A percentile compares a stretch with the other conserved stretches of the same genome.
phyloP scores from a whole-genome alignment of 1,284 basidiomycete species.

The Ganoderma lucidum region DNA sequence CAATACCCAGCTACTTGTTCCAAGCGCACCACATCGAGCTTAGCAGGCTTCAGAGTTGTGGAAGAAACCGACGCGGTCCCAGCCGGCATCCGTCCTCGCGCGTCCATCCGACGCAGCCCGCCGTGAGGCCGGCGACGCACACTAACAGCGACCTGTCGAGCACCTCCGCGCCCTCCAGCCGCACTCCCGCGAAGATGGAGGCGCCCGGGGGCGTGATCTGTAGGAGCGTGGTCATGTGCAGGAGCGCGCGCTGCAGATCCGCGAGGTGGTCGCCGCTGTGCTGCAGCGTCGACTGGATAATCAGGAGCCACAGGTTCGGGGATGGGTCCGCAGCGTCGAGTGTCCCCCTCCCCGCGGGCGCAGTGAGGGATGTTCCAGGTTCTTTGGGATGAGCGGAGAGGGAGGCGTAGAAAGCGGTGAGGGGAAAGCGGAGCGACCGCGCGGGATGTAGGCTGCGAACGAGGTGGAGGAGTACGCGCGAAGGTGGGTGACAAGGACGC shows the following conservation, averaged over 20 bases:
- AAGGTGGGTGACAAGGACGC: constrained; percentile 23
- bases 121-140: constrained; percentile 58
- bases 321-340: constrained; percentile 37
- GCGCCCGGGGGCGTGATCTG: constrained; percentile 50
- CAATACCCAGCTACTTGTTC: neutral
- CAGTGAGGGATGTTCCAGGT: neutral
- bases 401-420: constrained; percentile 45
- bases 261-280: constrained; percentile 70
- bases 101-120: constrained; percentile 58
- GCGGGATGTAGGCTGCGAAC: constrained; percentile 47
- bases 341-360: too few species aligned
- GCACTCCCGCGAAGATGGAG: constrained; percentile 12
- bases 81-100: constrained; percentile 48
- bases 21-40: neutral
- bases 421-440: constrained; percentile 45
- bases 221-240: constrained; percentile 26
- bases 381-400: constrained; percentile 23
- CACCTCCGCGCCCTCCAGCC: constrained; percentile 49
- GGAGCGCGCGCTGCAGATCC: constrained; percentile 64
- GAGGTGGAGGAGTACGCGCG: constrained; percentile 16
- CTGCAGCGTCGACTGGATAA: constrained; percentile 55
- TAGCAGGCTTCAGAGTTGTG: neutral
- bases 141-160: constrained; percentile 65
- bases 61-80: constrained; percentile 40
- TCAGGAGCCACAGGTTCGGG: constrained; percentile 62